Evolutionary conservation across 495 filamentous ascomycete genomes (phyloP).

Genomic region (Aspergillus coremiiformis): DNA sequence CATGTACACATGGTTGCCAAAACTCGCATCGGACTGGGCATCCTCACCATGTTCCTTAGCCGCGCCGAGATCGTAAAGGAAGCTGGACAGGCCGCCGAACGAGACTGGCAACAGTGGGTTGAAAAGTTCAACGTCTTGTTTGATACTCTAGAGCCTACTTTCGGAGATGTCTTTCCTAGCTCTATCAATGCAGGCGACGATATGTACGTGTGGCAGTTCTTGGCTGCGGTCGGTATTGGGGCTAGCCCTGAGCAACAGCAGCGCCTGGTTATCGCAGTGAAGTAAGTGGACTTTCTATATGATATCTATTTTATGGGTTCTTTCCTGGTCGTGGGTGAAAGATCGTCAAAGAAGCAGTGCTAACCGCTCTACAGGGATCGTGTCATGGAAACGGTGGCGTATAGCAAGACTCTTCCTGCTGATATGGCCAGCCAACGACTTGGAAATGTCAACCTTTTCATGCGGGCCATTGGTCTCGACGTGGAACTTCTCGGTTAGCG

Average conservation of each 20-base stretch:
- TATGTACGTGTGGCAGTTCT: slow-evolving; percentile 95
- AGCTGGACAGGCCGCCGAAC: slow-evolving; percentile 56
- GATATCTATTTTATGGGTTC: neutral
- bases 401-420: slow-evolving; percentile 79
- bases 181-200: slow-evolving; percentile 77
- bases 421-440: slow-evolving; percentile 75
- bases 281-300: slow-evolving; percentile 44
- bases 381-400: slow-evolving; percentile 88
- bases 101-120: slow-evolving; percentile 77
- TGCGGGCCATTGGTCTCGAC: slow-evolving; percentile 95
- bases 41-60: slow-evolving; percentile 91
- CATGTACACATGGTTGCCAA: slow-evolving; percentile 72
- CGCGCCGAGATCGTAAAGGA: slow-evolving; percentile 91
- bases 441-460: slow-evolving; percentile 93
- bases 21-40: slow-evolving; percentile 76
- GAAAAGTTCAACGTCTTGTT: slow-evolving; percentile 79
- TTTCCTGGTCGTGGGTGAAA: neutral
- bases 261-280: slow-evolving; percentile 86
- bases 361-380: slow-evolving; percentile 54
- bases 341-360: neutral
- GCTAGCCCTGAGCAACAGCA: slow-evolving; percentile 91
- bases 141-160: slow-evolving; percentile 71
- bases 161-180: slow-evolving; percentile 79
- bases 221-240: slow-evolving; percentile 87
- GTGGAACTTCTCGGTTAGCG: slow-evolving; percentile 78